Conservation (phyloP, 768 basidiomycete genomes). For the Tremella mesenterica region DNA sequence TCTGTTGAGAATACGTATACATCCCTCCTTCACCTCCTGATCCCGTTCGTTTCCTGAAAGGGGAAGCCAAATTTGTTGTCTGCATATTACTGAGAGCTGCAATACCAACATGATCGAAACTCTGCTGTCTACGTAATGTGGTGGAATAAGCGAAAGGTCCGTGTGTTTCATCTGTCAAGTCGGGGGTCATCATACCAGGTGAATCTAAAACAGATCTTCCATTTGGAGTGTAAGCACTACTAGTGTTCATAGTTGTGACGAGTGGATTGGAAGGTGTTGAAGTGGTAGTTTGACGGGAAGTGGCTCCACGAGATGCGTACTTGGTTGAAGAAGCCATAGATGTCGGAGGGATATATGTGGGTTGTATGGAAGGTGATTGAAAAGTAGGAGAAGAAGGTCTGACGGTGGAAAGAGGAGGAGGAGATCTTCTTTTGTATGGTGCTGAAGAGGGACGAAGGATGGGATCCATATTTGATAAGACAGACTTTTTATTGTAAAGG, state of each 20-base stretch:
- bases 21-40: neutral
- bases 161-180: neutral
- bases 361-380: constrained; percentile 6
- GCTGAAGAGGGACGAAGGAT: too few relatives aligned
- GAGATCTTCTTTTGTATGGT: constrained; percentile 29
- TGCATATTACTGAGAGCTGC: constrained; percentile 2
- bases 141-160: constrained; percentile 37
- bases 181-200: constrained; percentile 1
- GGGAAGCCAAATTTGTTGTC: constrained; percentile 4
- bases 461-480: too few relatives aligned
- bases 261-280: neutral
- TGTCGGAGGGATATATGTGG: constrained; percentile 2
- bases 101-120: constrained; percentile 7
- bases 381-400: constrained; percentile 7
- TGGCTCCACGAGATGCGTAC: neutral
- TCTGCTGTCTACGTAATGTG: constrained; percentile 27
- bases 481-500: too few relatives aligned
- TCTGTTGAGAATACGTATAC: neutral
- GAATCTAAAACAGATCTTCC: constrained; percentile 2
- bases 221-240: neutral
- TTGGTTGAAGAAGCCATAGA: constrained; percentile 2
- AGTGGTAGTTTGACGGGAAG: neutral
- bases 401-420: constrained; percentile 13
- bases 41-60: constrained; percentile 3
- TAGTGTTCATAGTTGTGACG: neutral